Conservation (phyloP, 805 yeast genomes). For the Candida maesae region DNA sequence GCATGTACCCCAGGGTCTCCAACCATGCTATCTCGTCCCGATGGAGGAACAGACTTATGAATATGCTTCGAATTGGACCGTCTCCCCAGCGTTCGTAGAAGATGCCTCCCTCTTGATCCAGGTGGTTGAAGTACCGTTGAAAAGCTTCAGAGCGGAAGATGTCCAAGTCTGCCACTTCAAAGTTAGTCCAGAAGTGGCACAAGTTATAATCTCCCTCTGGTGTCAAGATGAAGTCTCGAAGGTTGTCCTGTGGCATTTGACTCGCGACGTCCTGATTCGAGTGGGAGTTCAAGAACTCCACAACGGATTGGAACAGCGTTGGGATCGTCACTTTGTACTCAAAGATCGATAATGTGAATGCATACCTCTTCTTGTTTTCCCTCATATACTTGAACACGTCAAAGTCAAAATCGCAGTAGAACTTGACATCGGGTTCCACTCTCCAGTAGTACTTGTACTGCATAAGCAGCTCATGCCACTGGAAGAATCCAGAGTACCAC, state of each 20-base stretch:
- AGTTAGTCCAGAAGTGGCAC: constrained; percentile 92
- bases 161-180: constrained; percentile 77
- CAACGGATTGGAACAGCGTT: constrained; percentile 55
- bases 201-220: constrained; percentile 70
- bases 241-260: constrained; percentile 52
- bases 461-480: constrained; percentile 60
- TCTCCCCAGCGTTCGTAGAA: constrained; percentile 93
- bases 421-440: constrained; percentile 78
- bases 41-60: constrained; percentile 67
- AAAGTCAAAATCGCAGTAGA: constrained; percentile 66
- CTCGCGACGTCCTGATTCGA: constrained; percentile 6
- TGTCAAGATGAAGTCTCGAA: constrained; percentile 64
- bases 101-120: constrained; percentile 78
- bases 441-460: constrained; percentile 90
- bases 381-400: constrained; percentile 56
- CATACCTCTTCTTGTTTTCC: constrained; percentile 59
- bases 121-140: constrained; percentile 58
- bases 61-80: constrained; percentile 84
- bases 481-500: constrained; percentile 81
- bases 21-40: constrained; percentile 67
- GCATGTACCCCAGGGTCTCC: constrained; percentile 76
- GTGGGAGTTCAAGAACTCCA: constrained; percentile 28
- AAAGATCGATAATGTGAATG: constrained; percentile 70
- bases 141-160: constrained; percentile 74
- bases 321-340: constrained; percentile 50